Percentiles rank a stretch among this genome's conserved stretches.
These are phyloP conservation scores for Arctium lappa DNA, from an alignment of 129 eudicot species.

Conservation along the genomic window DNA sequence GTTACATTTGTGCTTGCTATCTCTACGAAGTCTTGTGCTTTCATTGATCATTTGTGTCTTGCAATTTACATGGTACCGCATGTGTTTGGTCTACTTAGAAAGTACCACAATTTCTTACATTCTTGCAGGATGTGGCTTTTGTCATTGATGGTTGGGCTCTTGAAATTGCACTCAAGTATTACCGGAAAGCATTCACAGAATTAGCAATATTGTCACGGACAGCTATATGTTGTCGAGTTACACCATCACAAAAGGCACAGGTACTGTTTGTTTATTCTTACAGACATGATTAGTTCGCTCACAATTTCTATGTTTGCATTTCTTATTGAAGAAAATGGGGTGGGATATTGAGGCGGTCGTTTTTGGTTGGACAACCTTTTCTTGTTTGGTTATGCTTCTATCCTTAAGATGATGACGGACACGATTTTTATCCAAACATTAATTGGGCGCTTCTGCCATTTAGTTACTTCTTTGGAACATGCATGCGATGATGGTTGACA, in stretches of 20 bases:
- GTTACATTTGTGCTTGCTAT: not conserved
- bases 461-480: not conserved
- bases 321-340: not conserved
- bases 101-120: not conserved
- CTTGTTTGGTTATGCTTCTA: not conserved
- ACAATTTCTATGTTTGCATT: not conserved
- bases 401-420: not conserved
- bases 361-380: not conserved
- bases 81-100: constrained; percentile 5
- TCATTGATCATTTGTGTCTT: not conserved
- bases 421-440: too few species aligned
- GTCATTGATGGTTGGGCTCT: constrained; percentile 99
- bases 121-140: constrained; percentile 89
- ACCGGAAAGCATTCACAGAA: constrained; percentile 87
- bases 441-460: not conserved
- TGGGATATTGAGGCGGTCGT: not conserved
- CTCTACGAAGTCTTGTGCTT: not conserved
- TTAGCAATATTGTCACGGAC: constrained; percentile 88
- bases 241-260: constrained; percentile 99
- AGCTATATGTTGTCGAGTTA: constrained; percentile 97
- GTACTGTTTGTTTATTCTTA: constrained; percentile 29
- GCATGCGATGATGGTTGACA: not conserved
- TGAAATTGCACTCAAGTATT: constrained; percentile 87
- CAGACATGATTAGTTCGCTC: not conserved
- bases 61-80: not conserved